Evolutionary conservation across 2,329 filamentous ascomycete species (phyloP), one percentile per base, ranked within the genome.

Genomic region (Diaporthe ampelina): DNA sequence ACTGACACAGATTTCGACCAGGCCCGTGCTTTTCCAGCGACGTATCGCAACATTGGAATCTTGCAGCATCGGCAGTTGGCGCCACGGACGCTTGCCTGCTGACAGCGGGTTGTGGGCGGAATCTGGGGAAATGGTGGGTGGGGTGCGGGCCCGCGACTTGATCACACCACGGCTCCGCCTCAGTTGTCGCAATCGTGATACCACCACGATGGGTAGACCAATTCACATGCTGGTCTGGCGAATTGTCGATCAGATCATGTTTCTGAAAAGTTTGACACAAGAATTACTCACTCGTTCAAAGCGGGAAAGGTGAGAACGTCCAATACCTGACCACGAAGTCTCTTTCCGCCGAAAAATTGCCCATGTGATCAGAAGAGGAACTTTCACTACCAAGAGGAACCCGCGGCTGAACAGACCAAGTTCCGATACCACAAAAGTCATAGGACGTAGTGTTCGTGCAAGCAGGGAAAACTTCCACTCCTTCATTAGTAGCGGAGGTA

Each of bases 101-200:
- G 61, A 11, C 43, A 35, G 29, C 43, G 45, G 61, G 45, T 37
- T 26, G 19, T 24, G 37, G 43, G 61, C 29, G 43, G 6, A 67
- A 32, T 52, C 61, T 19, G 61, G 61, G 61, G 43, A 65, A 65
- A 67, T 67, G 61, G 29, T 37, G 11, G n/a, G 61, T n/a, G 13
- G 45, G 59, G 43, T 32, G 43, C 11, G 6, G 19, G 43, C 10
- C 58, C 48, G 19, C 40, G n/a, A 59, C 68, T 19, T 7, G 2
- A 63, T 21, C 10, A 32, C 8, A 32, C 21, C 15, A 26, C 43
- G 43, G 17, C 10, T 19, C 29, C 26, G 40, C 24, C 54, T 56
- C 37, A 43, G 43, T 59, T 35, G 37, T 17, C 17, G 21, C 13
- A 19, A 57, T 50, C 45, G 21, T 37, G 19, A 58, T 40, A 40